These are phyloP conservation scores for Pyricularia pennisetigena DNA, from an alignment of 2,329 filamentous ascomycete genomes.

Conservation along the genomic window DNA sequence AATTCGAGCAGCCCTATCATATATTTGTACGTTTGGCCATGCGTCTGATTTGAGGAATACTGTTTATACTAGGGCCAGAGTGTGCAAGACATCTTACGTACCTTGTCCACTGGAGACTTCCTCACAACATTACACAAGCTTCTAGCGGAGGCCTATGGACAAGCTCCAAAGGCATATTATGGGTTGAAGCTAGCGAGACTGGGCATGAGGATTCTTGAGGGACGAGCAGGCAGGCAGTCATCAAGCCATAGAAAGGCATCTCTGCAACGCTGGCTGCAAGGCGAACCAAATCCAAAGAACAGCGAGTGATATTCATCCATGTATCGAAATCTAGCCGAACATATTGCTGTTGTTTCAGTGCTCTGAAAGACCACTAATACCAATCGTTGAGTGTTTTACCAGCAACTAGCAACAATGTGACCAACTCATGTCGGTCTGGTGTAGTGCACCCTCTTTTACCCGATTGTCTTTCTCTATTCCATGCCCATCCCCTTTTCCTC, in stretches of 20 bases:
- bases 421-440: neutral
- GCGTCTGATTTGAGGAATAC: too few species aligned
- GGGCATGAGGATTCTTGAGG: neutral
- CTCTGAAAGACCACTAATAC: neutral
- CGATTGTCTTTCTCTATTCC: neutral
- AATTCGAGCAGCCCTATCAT: too few species aligned
- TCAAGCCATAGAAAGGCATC: neutral
- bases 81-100: too few species aligned
- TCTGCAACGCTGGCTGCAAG: neutral
- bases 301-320: neutral
- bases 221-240: neutral
- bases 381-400: neutral
- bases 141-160: neutral
- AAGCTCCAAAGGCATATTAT: neutral
- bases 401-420: neutral
- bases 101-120: too few species aligned
- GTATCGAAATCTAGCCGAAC: neutral
- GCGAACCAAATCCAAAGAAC: neutral
- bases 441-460: neutral
- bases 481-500: neutral
- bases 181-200: neutral
- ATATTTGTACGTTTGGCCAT: too few species aligned
- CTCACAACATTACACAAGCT: neutral
- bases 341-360: neutral
- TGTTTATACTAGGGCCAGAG: too few species aligned